A percentile compares a stretch with the other conserved stretches of the same genome.
Evolutionary conservation across 2,329 filamentous ascomycete species (phyloP).

Genomic region (Tolypocladium amazonense): DNA sequence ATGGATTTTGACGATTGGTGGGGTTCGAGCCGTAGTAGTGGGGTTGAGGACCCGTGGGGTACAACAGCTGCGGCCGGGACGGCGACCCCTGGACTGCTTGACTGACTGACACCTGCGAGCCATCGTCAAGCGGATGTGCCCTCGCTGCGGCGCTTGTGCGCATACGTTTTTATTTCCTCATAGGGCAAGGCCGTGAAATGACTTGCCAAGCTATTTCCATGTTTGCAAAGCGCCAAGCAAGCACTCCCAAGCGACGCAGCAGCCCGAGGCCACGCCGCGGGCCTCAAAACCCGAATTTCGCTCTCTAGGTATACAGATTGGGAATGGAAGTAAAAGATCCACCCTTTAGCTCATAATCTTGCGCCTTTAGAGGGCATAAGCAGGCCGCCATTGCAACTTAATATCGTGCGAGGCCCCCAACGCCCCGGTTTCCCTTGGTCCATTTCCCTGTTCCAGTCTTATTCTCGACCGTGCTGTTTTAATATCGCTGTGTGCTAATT

Average conservation of each 20-base stretch:
- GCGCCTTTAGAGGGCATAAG: neutral
- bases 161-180: neutral
- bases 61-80: neutral
- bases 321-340: neutral
- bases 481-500: slow-evolving; percentile 13
- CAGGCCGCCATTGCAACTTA: neutral
- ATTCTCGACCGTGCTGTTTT: neutral
- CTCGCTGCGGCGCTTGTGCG: neutral
- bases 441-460: neutral
- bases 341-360: neutral
- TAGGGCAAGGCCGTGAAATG: neutral
- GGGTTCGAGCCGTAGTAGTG: neutral
- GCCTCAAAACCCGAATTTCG: too few species aligned
- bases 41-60: neutral
- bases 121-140: neutral
- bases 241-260: neutral
- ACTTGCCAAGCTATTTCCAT: neutral
- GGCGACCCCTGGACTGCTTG: neutral
- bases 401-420: neutral
- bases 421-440: neutral
- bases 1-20: neutral
- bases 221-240: neutral
- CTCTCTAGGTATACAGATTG: too few species aligned
- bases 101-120: neutral
- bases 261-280: neutral